Evolutionary conservation across 1,284 basidiomycete species (phyloP).

Genomic region (Porodaedalea pini): DNA sequence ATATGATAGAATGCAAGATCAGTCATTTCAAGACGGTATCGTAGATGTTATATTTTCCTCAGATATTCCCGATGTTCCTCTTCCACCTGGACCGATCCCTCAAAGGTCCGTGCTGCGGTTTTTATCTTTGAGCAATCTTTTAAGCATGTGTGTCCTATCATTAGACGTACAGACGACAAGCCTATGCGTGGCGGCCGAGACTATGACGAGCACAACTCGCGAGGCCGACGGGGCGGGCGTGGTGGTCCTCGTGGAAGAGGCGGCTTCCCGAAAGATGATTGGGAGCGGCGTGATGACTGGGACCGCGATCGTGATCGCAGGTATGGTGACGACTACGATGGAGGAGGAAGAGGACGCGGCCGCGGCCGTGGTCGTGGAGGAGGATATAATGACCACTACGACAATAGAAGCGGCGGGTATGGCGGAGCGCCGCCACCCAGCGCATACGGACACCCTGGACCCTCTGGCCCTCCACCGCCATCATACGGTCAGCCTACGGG

Average conservation of each 20-base stretch:
- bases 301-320: conserved; percentile 47
- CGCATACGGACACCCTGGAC: conserved; percentile 24
- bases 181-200: conserved; percentile 16
- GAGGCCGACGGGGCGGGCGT: conserved; percentile 17
- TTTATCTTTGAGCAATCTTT: neutral
- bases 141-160: neutral
- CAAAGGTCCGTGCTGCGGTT: conserved; percentile 36
- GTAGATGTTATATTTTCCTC: conserved; percentile 89
- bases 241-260: conserved; percentile 45
- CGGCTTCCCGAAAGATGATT: conserved; percentile 40
- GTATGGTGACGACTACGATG: conserved; percentile 37
- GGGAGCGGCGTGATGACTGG: conserved; percentile 41
- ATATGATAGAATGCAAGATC: conserved; percentile 74
- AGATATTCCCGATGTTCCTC: conserved; percentile 52
- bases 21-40: conserved; percentile 78
- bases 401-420: conserved; percentile 30
- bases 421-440: conserved; percentile 22
- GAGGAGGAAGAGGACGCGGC: conserved; percentile 27
- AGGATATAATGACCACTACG: conserved; percentile 37
- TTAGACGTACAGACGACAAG: conserved; percentile 19
- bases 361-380: conserved; percentile 35
- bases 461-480: conserved; percentile 27
- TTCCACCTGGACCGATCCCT: conserved; percentile 35
- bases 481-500: conserved; percentile 31
- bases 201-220: conserved; percentile 13